Base-by-base conservation (phyloP, 352 stramenopile species). In the Plasmopara halstedii region DNA sequence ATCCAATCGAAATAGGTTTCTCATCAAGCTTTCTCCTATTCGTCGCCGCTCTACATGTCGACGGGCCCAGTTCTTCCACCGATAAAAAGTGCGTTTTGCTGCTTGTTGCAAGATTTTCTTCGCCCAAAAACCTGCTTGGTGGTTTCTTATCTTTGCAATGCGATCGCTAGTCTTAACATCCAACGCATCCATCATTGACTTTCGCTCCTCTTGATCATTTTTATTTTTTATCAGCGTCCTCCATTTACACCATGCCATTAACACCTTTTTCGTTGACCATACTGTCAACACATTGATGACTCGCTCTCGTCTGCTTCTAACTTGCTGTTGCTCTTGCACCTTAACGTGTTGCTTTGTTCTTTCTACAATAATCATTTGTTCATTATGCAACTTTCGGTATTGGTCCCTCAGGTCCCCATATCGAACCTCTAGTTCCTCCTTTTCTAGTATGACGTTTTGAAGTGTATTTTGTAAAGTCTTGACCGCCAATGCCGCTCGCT, bases 391-490 rank as follows among this genome's bases (percentile, higher is more conserved):
- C 11, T 46, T 42, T 5, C 50, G 42, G 53, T 70, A 70, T 6
- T 68, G 37, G 13, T 71, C 34, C 21, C 68, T 63, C 1, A 85
- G 59, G 27, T 64, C 51, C 0, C 43, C 53, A 40, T 74, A 72
- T 7, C 67, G 49, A 13, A 74, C 48, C 3, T 47, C 53, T 10
- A 92, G 52, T 46, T 83, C 71, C n/a, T 87, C 75, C 39, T 89
- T 86, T 36, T 88, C 75, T 13, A 70, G 45, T 22, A 83, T 41
- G 2, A 67, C 60, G 13, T 68, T 61, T 6, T 87, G 69, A 18
- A 92, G 63, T 19, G 77, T 61, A 11, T 85, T 58, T 21, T 85
- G 67, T 34, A 85, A 56, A 15, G 63, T 73, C 17, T 71, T 57
- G 6, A 77, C 65, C 0, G 77, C 65, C 17, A 83, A 34, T 9